Evolutionary conservation across 805 yeast species (phyloP), one percentile per base, ranked within the genome.

Genomic region (Candida taoyuanica): DNA sequence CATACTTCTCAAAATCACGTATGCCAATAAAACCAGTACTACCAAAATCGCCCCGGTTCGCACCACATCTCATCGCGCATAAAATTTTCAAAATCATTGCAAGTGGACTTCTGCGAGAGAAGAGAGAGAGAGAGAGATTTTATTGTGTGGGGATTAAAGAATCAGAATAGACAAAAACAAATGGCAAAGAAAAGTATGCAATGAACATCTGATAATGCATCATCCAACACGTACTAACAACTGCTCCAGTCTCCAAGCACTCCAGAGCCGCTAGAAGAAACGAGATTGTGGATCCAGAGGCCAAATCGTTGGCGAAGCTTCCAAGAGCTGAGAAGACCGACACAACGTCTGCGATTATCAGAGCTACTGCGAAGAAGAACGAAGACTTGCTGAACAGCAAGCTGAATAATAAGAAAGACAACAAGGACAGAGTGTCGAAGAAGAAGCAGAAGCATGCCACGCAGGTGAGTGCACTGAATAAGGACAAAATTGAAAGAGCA

Each of bases 241-340:
- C 15, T 11, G 23, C 7, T 9, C 3, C 31, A 65, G 72, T 78
- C 19, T 79, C 86, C 15, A 81, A 80, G 48, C 78, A 73, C 44
- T 79, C 88, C 31, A 72, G 93, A 64, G 87, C 88, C 3, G 89
- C 93, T 2, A 76, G 89, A 63, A 69, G 87, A 56, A 82, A 81
- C 6, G 74, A 70, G 42, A 59, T 64, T 12, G 62, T 55, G 4
- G 69, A 63, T 15, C 65, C 71, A 1, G 74, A 71, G 50, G 71
- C 72, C 8, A 73, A 68, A 46, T 67, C 70, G 7, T 63, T 83
- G 24, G 64, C 67, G 17, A 57, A 63, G 11, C 58, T 81, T 15
- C 81, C 86, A 33, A 74, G 83, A 57, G 67, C 71, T 11, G 79
- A 77, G 45, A 70, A 70, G 40, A 72, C 79, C 14, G 85, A 79